Base-by-base conservation (phyloP, 164 flowering plant genomes). In the Platanus orientalis region DNA sequence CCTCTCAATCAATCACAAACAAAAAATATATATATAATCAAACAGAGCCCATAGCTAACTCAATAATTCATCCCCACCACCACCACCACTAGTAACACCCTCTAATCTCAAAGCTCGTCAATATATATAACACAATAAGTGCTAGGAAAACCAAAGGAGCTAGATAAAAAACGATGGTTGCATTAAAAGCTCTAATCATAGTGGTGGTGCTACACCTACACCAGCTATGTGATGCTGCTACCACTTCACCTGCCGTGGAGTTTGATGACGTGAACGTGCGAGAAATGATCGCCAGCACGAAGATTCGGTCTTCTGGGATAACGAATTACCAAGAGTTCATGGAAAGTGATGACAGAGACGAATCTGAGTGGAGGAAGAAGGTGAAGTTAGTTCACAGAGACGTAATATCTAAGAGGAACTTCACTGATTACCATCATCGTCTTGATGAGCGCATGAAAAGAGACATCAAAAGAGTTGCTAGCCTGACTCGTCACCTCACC, bases 361-460 rank as follows among this genome's bases (percentile, higher is more conserved):
- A n/a, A n/a, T 44, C 58, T 2, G 51, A 58, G 4, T 1, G 21
- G 19, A 55, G 54, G 68, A 59, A 62, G 72, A 64, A 63, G 21
- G 59, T 75, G 39, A 71, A 64, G 53, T 48, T 75, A 42, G 40
- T 71, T 32, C 78, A 75, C 47, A 55, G 78, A 36, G 78, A 75
- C 53, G 25, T 30, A 27, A 27, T 71, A 27, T 23, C 70, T 10
- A 16, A 42, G 14, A 27, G 14, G 16, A 63, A 51, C 42, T 50
- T 7, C 57, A 54, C 64, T 1, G n/a, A 66, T 57, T 73, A 74
- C 23, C 63, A 36, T 10, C 75, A 65, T 50, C 77, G 78, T 9
- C 72, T 89, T 63, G 39, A 67, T 1, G 75, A 69, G 19, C 82
- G 88, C 19, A 71, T 90, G 72, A 65, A 73, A 19, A 44, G 96